phyloP scores from a whole-genome alignment of 2,329 filamentous ascomycete genomes.

The Sclerotinia subarctica region DNA sequence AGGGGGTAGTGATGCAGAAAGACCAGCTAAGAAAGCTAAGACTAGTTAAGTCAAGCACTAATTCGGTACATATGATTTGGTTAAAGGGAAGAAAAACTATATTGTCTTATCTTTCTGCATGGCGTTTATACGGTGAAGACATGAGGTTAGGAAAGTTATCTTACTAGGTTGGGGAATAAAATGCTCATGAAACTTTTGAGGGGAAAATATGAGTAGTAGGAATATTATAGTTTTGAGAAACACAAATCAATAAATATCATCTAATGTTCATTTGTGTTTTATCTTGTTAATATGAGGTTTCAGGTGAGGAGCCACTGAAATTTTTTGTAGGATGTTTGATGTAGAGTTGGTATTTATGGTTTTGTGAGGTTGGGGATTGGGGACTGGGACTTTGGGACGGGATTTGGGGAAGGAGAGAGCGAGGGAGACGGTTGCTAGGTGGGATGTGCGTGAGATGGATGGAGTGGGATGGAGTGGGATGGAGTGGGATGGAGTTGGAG shows the following conservation, averaged over 20 bases:
- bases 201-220: background rate
- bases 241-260: background rate
- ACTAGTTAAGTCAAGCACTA: slow-evolving; percentile 24
- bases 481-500: no score
- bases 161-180: background rate
- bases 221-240: background rate
- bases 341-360: no score
- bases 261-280: background rate
- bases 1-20: slow-evolving; percentile 49
- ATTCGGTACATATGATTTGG: background rate
- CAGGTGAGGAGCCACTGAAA: background rate
- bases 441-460: no score
- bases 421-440: no score
- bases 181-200: background rate
- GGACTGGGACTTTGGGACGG: background rate
- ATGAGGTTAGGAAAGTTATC: background rate
- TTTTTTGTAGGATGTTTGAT: no score
- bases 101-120: background rate
- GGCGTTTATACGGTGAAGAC: slow-evolving; percentile 12
- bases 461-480: no score
- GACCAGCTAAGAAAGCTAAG: slow-evolving; percentile 49
- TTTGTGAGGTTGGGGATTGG: no score
- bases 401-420: no score
- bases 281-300: background rate
- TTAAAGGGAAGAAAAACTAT: background rate